A percentile compares a stretch with the other conserved stretches of the same genome.
Conservation (phyloP, 2,329 filamentous ascomycete species). For the Zymoseptoria brevis region DNA sequence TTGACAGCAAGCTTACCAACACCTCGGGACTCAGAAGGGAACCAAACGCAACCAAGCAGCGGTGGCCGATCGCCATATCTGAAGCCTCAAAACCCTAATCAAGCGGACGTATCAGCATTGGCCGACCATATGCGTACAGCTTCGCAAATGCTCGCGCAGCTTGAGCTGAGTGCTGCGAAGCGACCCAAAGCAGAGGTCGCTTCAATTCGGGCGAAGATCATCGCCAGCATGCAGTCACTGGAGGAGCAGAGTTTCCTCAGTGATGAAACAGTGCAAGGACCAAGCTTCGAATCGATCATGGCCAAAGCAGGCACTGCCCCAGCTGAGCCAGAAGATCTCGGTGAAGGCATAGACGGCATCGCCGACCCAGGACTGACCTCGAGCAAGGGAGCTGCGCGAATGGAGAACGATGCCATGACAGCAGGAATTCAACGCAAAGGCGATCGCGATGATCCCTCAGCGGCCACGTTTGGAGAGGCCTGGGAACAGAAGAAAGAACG, state of each 20-base stretch:
- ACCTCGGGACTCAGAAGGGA: constrained; percentile 61
- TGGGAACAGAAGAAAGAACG: constrained; percentile 80
- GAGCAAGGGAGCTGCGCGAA: constrained; percentile 68
- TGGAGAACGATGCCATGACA: constrained; percentile 86
- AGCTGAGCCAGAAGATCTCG: constrained; percentile 45
- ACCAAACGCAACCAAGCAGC: constrained; percentile 51
- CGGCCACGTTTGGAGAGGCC: constrained; percentile 77
- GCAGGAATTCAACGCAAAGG: constrained; percentile 73
- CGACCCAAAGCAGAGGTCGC: constrained; percentile 72
- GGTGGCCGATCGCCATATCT: constrained; percentile 55
- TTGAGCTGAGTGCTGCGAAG: constrained; percentile 73
- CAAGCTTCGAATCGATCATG: constrained; percentile 77
- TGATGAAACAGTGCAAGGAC: constrained; percentile 57
- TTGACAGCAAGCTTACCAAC: constrained; percentile 55
- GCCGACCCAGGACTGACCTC: constrained; percentile 48
- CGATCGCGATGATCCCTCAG: constrained; percentile 77
- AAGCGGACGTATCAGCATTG: constrained; percentile 72
- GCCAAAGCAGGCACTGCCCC: constrained; percentile 56
- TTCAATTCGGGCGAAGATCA: constrained; percentile 77
- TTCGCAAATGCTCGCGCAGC: constrained; percentile 77
- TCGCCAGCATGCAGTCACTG: constrained; percentile 80
- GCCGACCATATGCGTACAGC: constrained; percentile 83
- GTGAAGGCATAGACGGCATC: constrained; percentile 19
- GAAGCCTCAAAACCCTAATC: constrained; percentile 51
- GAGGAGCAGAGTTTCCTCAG: constrained; percentile 78